A percentile compares a stretch with the other conserved stretches of the same genome.
phyloP scores from a whole-genome alignment of 179 eudicot species.

The Beta corolliflora region DNA sequence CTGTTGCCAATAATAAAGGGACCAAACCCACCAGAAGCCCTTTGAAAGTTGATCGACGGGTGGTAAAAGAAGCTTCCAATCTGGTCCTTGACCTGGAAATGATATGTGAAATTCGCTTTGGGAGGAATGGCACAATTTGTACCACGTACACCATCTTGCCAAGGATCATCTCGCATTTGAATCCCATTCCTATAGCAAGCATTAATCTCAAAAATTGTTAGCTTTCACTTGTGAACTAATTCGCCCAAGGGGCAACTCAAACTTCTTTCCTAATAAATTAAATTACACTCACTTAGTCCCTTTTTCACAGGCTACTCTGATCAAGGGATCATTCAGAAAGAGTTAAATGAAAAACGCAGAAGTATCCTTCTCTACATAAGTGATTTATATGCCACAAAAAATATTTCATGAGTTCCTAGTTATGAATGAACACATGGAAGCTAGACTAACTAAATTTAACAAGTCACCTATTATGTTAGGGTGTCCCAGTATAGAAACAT shows the following conservation, averaged over 20 bases:
- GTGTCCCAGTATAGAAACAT: no score
- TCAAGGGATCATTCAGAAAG: no score
- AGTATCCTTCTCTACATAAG: no score
- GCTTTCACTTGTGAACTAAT: background rate
- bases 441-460: no score
- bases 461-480: no score
- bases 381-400: no score
- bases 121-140: conserved; percentile 91
- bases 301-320: background rate
- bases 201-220: conserved; percentile 1
- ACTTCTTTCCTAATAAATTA: background rate
- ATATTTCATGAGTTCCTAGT: no score
- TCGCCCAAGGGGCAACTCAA: background rate
- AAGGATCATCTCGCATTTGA: conserved; percentile 78
- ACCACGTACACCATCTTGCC: conserved; percentile 93
- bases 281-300: background rate
- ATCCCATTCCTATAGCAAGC: conserved; percentile 38
- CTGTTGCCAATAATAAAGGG: conserved; percentile 62
- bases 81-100: conserved; percentile 93
- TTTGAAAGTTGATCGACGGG: conserved; percentile 78
- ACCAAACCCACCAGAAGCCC: conserved; percentile 92
- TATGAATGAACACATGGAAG: no score
- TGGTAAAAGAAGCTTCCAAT: conserved; percentile 85
- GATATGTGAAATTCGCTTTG: conserved; percentile 72
- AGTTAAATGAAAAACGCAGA: no score